phyloP scores from a whole-genome alignment of 345 rosid species.

The Dipteronia dyeriana region DNA sequence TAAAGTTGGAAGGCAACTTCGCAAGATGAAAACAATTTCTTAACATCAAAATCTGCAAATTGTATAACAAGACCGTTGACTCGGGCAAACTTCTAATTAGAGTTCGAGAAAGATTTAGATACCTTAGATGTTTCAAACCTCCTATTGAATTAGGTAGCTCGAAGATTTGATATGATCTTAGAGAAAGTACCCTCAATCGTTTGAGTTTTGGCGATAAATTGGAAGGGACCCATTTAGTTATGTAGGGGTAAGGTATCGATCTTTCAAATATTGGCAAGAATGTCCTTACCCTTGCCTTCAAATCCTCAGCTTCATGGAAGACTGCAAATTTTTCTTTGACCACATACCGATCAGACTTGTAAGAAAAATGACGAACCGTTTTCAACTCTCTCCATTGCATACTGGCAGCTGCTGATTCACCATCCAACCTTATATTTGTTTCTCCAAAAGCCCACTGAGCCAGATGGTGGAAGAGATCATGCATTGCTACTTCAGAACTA shows the following conservation, averaged over 20 bases:
- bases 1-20: constrained; percentile 4
- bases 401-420: neutral
- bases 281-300: neutral
- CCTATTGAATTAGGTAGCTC: neutral
- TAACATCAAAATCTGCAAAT: constrained; percentile 2
- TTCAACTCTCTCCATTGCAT: neutral
- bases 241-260: too few species aligned
- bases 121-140: constrained; percentile 6
- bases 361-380: constrained; percentile 1
- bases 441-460: neutral
- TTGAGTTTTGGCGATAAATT: neutral
- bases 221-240: neutral
- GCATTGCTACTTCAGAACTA: constrained; percentile 5
- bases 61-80: neutral
- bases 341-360: too few species aligned
- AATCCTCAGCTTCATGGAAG: neutral
- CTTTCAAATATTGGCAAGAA: neutral
- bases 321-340: too few species aligned
- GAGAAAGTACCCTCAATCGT: neutral
- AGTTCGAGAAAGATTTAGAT: neutral
- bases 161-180: neutral
- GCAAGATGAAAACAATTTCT: neutral
- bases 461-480: constrained; percentile 21
- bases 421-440: neutral
- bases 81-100: neutral